Evolutionary conservation across 139 green algal genomes (phyloP).

Genomic region (Picochlorum sp.): DNA sequence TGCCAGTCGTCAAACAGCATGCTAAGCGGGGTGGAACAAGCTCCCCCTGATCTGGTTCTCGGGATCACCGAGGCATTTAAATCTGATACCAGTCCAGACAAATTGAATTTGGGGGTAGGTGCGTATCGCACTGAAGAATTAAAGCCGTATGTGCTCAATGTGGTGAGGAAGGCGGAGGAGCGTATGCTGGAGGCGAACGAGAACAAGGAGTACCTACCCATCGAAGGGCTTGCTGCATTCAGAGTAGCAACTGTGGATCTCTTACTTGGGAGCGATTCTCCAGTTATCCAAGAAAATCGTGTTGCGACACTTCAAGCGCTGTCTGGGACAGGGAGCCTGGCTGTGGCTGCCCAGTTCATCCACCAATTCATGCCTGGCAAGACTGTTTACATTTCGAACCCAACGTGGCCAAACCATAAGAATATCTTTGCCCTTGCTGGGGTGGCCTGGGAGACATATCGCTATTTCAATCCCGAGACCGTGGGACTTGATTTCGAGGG

Average conservation of each 20-base stretch:
- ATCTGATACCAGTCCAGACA: constrained; percentile 45
- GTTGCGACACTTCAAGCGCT: constrained; percentile 76
- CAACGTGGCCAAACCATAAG: constrained; percentile 89
- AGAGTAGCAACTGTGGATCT: constrained; percentile 74
- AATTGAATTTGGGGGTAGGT: constrained; percentile 96
- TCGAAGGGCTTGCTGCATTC: constrained; percentile 82
- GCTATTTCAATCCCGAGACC: constrained; percentile 90
- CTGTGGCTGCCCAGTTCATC: constrained; percentile 86
- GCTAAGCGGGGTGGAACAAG: constrained; percentile 35
- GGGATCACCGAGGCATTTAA: constrained; percentile 91
- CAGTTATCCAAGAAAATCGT: constrained; percentile 56
- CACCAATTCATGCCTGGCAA: constrained; percentile 61
- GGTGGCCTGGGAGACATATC: constrained; percentile 82
- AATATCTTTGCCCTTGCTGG: constrained; percentile 31
- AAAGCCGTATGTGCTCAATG: constrained; percentile 86
- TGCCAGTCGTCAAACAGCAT: neutral
- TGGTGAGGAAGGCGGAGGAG: constrained; percentile 87
- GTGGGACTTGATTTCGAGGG: constrained; percentile 92
- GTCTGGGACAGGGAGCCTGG: constrained; percentile 87
- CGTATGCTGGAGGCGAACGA: constrained; percentile 67
- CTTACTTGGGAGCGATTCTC: constrained; percentile 61
- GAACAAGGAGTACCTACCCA: constrained; percentile 92
- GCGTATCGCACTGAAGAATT: constrained; percentile 92
- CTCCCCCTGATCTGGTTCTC: constrained; percentile 81
- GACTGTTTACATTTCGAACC: constrained; percentile 69